These are phyloP conservation scores for Boletus edulis DNA, from an alignment of 768 basidiomycete species.

Conservation along the genomic window DNA sequence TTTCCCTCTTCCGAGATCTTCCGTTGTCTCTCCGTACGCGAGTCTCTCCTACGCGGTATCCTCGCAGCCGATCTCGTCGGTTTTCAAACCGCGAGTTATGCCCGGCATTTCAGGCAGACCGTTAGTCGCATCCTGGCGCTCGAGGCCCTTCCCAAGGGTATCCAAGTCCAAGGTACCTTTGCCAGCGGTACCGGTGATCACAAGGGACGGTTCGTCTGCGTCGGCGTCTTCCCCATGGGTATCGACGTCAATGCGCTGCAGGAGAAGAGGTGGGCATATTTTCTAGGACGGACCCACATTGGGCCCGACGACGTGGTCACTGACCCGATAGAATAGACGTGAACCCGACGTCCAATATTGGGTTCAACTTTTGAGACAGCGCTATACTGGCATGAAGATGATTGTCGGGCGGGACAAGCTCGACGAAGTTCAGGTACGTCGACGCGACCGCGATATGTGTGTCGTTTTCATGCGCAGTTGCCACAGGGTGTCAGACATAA, in stretches of 20 bases:
- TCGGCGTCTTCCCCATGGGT: conserved; percentile 88
- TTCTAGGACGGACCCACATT: background rate
- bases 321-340: conserved; percentile 38
- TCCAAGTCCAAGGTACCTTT: conserved; percentile 49
- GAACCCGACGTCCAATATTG: conserved; percentile 81
- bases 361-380: conserved; percentile 74
- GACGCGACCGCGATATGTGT: background rate
- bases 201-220: conserved; percentile 69
- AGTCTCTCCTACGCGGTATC: conserved; percentile 78
- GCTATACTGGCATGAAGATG: conserved; percentile 83
- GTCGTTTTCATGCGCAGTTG: background rate
- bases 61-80: conserved; percentile 93
- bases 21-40: conserved; percentile 79
- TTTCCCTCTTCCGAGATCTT: conserved; percentile 97
- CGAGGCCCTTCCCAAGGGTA: conserved; percentile 82
- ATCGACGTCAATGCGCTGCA: conserved; percentile 74
- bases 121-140: conserved; percentile 75
- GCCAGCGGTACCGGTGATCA: conserved; percentile 3
- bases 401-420: conserved; percentile 88
- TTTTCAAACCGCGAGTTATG: conserved; percentile 86
- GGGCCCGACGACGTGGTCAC: conserved; percentile 1
- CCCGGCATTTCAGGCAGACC: conserved; percentile 83
- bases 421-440: conserved; percentile 69
- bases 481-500: conserved; percentile 74
- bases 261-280: conserved; percentile 54